These are phyloP conservation scores for Rhodotorula sphaerocarpa DNA, from an alignment of 768 basidiomycete genomes.

Conservation along the genomic window DNA sequence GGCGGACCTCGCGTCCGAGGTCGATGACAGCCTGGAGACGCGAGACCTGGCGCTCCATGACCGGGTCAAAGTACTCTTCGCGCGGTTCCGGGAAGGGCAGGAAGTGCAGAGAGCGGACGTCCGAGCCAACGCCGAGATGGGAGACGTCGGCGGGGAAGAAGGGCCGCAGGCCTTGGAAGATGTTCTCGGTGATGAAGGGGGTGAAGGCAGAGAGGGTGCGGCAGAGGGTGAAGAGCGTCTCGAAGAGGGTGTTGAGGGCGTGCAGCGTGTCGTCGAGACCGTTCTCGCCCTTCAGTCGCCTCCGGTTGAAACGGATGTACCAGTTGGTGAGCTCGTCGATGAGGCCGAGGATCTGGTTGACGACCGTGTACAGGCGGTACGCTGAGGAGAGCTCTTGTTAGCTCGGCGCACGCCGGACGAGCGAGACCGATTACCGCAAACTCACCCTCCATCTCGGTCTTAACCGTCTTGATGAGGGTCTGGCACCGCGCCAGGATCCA, in stretches of 20 bases:
- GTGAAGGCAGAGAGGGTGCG: conserved; percentile 98
- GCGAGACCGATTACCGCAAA: not conserved
- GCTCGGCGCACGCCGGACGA: too few species aligned
- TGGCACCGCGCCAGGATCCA: conserved; percentile 99
- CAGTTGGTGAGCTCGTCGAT: conserved; percentile 96
- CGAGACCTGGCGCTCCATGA: conserved; percentile 87
- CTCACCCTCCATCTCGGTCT: conserved; percentile 80
- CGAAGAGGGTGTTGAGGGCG: conserved; percentile 91
- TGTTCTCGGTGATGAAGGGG: conserved; percentile 91
- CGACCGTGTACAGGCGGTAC: conserved; percentile 93
- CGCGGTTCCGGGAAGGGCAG: conserved; percentile 85
- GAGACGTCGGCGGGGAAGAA: conserved; percentile 70
- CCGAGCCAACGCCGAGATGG: conserved; percentile 50
- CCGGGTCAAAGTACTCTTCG: conserved; percentile 85
- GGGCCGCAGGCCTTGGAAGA: conserved; percentile 81
- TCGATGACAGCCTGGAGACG: conserved; percentile 95
- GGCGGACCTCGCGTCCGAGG: conserved; percentile 76
- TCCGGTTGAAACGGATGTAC: conserved; percentile 99
- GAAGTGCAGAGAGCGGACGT: conserved; percentile 91
- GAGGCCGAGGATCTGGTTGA: conserved; percentile 83
- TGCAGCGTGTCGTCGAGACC: conserved; percentile 75
- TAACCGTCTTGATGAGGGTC: conserved; percentile 82
- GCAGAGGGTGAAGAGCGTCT: conserved; percentile 86
- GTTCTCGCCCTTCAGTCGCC: conserved; percentile 88
- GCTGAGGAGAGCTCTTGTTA: too few species aligned